These are phyloP conservation scores for Exophiala mesophila DNA, from an alignment of 2,329 filamentous ascomycete genomes.

Conservation along the genomic window DNA sequence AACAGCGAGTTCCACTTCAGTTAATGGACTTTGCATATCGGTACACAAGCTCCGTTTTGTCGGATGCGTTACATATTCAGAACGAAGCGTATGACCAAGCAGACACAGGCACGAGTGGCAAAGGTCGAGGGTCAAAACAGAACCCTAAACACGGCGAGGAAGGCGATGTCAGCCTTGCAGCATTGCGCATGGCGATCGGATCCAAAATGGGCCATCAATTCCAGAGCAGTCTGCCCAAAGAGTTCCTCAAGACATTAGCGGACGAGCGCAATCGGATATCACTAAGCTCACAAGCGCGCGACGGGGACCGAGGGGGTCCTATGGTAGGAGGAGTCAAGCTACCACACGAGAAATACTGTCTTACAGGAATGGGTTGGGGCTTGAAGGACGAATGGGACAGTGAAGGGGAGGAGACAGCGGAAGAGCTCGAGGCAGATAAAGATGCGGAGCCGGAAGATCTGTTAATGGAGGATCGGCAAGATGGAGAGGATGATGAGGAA, in stretches of 20 bases:
- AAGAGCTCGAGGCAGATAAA: constrained; percentile 20
- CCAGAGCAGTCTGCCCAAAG: constrained; percentile 54
- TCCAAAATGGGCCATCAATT: constrained; percentile 56
- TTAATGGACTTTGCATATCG: constrained; percentile 51
- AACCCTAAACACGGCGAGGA: constrained; percentile 40
- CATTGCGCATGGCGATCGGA: constrained; percentile 57
- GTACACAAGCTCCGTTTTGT: constrained; percentile 49
- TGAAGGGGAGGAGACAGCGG: constrained; percentile 45
- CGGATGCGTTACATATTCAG: constrained; percentile 49
- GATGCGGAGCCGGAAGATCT: constrained; percentile 20
- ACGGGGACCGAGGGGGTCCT: constrained; percentile 30
- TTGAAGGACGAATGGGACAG: constrained; percentile 56
- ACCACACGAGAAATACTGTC: constrained; percentile 59
- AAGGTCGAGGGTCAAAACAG: constrained; percentile 30
- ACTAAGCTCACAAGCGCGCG: constrained; percentile 40
- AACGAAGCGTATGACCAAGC: constrained; percentile 46
- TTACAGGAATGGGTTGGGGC: constrained; percentile 53
- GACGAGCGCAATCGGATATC: constrained; percentile 52
- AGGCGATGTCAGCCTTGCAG: constrained; percentile 51
- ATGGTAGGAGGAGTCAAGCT: constrained; percentile 51
- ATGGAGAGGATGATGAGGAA: constrained; percentile 25
- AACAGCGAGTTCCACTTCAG: constrained; percentile 49
- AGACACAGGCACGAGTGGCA: constrained; percentile 30
- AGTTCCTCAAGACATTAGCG: constrained; percentile 56
- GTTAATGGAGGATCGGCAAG: constrained; percentile 29